Evolutionary conservation across 768 basidiomycete genomes (phyloP), one percentile per base, ranked within the genome.

Genomic region (Mycena rosella): DNA sequence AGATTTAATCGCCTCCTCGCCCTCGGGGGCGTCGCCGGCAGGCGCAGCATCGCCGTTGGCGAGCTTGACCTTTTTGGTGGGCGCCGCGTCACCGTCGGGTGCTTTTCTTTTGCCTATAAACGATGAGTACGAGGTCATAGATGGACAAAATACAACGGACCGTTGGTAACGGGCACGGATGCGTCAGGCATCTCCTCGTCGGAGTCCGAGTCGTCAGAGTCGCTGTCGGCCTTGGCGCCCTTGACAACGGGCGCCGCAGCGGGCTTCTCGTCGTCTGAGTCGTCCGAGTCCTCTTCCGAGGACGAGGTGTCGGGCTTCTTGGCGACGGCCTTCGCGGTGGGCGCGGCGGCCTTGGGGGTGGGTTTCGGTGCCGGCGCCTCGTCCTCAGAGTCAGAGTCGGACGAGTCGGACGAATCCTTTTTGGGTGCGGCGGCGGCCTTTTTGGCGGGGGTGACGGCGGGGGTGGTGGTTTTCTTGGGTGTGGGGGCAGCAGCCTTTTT

Each of bases 61-160:
- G 54, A 91, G 83, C 84, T 96, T 98, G 73, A 84, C 86, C 81
- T 97, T 97, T 86, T 98, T 97, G 40, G 87, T 79, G 44, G 90
- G 85, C 17, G 84, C 85, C 48, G 86, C 81, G 22, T 80, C 80
- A 29, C 87, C 87, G 24, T 86, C 87, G 29, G 89, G 88, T 30
- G 93, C 94, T 81, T 96, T 96, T 73, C 96, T 91, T 81, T 97
- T 97, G 67, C 87, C 90, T 85, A 72, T 26, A 40, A 15, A 18
- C 38, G 67, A 30, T 32, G 2, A 24, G 2, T 24, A 29, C 45
- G 42, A 15, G 17, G 5, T 15, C 38, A 8, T 6, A 40, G 48
- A 71, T 69, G 52, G 40, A 54, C 40, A 17, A 26, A 22, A 40
- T 20, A 71, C 24, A 44, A 75, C 74, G 40, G 48, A 87, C 87